These are phyloP conservation scores for Pestalotiopsis fici DNA, from an alignment of 2,329 filamentous ascomycete genomes.

Conservation along the genomic window DNA sequence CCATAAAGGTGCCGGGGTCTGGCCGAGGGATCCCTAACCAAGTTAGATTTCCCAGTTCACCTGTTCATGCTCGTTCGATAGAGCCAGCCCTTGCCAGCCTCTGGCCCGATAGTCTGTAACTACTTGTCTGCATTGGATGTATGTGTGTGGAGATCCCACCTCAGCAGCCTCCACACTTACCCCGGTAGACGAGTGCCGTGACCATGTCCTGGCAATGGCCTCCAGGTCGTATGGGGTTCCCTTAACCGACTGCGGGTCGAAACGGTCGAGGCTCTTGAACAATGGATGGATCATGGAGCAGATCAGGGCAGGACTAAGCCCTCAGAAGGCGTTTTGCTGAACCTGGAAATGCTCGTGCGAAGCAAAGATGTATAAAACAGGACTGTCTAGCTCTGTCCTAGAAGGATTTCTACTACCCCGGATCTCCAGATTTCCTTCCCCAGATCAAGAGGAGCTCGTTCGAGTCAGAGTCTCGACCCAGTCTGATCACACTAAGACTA, in stretches of 20 bases:
- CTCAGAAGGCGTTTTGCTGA: neutral
- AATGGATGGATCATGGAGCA: neutral
- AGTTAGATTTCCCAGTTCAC: neutral
- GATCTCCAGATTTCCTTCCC: neutral
- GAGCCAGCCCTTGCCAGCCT: neutral
- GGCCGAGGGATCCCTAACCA: neutral
- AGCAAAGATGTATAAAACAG: neutral
- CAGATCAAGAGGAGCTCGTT: neutral
- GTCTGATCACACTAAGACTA: neutral
- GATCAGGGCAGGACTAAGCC: neutral
- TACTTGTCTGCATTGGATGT: neutral
- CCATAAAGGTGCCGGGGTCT: neutral
- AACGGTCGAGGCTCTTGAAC: neutral
- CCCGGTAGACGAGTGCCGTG: neutral
- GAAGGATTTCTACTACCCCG: neutral
- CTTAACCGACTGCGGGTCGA: neutral
- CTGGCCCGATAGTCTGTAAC: neutral
- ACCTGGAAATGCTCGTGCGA: neutral
- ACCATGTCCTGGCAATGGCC: neutral
- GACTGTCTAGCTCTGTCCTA: neutral
- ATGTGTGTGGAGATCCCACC: neutral
- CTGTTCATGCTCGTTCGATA: conserved; percentile 1
- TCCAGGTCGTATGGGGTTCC: neutral
- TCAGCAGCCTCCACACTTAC: neutral
- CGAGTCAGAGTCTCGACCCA: neutral